Conservation (phyloP, 129 eudicot species). For the carrot (Daucus carota) region DNA sequence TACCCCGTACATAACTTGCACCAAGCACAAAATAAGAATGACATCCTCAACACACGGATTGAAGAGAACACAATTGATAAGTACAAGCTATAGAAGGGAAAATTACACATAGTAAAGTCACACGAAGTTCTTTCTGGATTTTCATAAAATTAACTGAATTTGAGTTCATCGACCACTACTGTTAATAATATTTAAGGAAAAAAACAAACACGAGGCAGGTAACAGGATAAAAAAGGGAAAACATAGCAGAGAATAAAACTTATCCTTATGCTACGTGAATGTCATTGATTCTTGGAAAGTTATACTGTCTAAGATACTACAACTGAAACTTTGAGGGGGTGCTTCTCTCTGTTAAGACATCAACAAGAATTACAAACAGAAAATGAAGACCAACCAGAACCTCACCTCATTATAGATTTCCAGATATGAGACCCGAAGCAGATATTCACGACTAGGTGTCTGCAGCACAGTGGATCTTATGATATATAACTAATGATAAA, state of each 20-base stretch:
- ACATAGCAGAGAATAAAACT: not conserved
- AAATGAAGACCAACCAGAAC: constrained; percentile 14
- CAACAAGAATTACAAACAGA: constrained; percentile 6
- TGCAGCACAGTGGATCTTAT: constrained; percentile 24
- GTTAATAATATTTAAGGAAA: not conserved
- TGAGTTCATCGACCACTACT: not conserved
- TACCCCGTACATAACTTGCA: not conserved
- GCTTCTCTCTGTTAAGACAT: not conserved
- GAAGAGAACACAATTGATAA: not conserved
- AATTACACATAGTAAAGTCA: not conserved
- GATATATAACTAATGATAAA: constrained; percentile 9
- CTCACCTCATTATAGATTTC: constrained; percentile 95
- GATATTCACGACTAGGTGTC: constrained; percentile 97
- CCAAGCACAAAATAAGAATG: not conserved
- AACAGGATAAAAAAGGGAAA: not conserved
- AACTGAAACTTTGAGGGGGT: constrained; percentile 11
- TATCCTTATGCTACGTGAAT: not conserved
- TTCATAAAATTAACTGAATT: not conserved
- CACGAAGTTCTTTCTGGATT: not conserved
- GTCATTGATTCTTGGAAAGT: not conserved
- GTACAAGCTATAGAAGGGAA: not conserved
- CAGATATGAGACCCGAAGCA: constrained; percentile 93
- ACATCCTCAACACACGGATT: not conserved
- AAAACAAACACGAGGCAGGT: not conserved
- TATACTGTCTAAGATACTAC: constrained; percentile 4